Percentiles rank a stretch among this genome's conserved stretches.
Conservation (phyloP, 179 eudicot genomes). For the Actinidia chinensis region DNA sequence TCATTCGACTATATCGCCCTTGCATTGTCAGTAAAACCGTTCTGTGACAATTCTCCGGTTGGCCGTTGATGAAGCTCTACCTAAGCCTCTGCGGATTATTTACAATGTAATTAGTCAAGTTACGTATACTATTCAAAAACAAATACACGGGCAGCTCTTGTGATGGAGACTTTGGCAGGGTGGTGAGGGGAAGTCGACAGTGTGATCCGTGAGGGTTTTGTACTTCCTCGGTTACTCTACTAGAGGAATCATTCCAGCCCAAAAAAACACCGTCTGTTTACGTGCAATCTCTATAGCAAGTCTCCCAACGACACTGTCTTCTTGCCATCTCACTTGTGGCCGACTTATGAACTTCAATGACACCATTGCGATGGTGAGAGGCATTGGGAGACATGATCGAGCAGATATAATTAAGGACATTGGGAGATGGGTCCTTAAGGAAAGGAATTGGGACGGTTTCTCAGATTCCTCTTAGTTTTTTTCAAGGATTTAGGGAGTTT, state of each 20-base stretch:
- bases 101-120: constrained; percentile 29
- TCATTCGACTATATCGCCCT: constrained; percentile 30
- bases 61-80: constrained; percentile 36
- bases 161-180: constrained; percentile 25
- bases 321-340: no score
- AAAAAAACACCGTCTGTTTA: constrained; percentile 31
- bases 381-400: constrained; percentile 33
- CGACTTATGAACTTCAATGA: constrained; percentile 36
- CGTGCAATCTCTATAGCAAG: constrained; percentile 27
- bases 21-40: constrained; percentile 31
- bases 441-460: constrained; percentile 37
- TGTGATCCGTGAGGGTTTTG: constrained; percentile 32
- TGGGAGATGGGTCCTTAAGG: constrained; percentile 38
- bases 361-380: constrained; percentile 42
- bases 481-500: constrained; percentile 36
- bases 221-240: constrained; percentile 36
- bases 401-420: constrained; percentile 33
- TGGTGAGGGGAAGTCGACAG: constrained; percentile 40
- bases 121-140: constrained; percentile 32
- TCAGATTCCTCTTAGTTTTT: constrained; percentile 32
- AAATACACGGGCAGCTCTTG: constrained; percentile 26
- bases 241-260: constrained; percentile 11
- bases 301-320: constrained; percentile 8
- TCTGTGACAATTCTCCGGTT: constrained; percentile 27
- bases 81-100: constrained; percentile 23